Base-by-base conservation (phyloP, 306 rosid species). In the Herpetospermum pedunculosum region DNA sequence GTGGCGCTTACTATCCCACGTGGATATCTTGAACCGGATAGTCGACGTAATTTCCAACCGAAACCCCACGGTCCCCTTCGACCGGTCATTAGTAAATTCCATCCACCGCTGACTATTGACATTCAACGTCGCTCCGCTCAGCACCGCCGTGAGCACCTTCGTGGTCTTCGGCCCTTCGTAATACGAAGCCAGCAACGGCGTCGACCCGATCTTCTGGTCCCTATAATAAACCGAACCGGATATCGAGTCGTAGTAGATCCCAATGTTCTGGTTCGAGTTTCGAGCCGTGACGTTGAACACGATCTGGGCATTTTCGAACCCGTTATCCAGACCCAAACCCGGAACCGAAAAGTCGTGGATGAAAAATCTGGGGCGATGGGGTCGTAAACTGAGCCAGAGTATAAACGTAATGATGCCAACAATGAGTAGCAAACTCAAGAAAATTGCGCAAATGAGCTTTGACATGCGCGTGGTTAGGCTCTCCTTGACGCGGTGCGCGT, bases 381-480 rank as follows among this genome's bases (percentile, higher is more conserved):
- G 98, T 0, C 97, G 88, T 3, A 94, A 80, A 77, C 98, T 91
- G 58, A 94, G 88, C 94, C 94, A 94, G 19, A 88, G 78, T 52
- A 94, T 89, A 76, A 93, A 94, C 4, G 76, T 25, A 10, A 88
- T 52, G 21, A 91, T n/a, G 40, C 92, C 98, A 15, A 84, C 38
- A 1, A 89, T 72, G 3, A 84, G 52, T 0, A 93, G 88, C 5
- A 93, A 78, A 73, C 82, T 47, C 60, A 93, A 76, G 80, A 93
- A 85, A 32, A 85, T 78, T 58, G 89, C 63, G 83, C 98, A 93
- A 16, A 93, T 18, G 40, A 89, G 29, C 78, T 89, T 91, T 63
- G 88, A 87, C 43, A 89, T 77, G 6, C 89, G 85, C 18, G 94
- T 87, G 49, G 91, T 84, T 79, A 93, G 90, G 86, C 88, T 93